phyloP scores from a whole-genome alignment of 768 basidiomycete genomes.

The Kondoa subrosea region DNA sequence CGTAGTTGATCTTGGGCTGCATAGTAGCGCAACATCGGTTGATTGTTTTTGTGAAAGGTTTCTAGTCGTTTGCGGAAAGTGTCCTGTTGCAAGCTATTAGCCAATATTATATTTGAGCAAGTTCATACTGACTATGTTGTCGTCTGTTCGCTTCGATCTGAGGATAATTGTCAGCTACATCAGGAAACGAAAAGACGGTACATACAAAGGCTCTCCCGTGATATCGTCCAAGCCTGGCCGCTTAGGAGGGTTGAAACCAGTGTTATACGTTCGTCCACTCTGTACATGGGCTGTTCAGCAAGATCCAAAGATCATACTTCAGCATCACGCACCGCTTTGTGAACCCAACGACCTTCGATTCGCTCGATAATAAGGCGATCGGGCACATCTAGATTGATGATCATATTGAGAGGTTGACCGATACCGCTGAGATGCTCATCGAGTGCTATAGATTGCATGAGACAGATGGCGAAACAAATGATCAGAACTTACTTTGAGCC shows the following conservation, averaged over 20 bases:
- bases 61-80: background rate
- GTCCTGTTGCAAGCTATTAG: background rate
- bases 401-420: slow-evolving; percentile 41
- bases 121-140: background rate
- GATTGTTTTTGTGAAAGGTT: background rate
- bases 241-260: slow-evolving; percentile 64
- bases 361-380: slow-evolving; percentile 68
- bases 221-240: slow-evolving; percentile 63
- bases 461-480: no score
- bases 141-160: background rate
- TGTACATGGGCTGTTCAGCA: slow-evolving; percentile 52
- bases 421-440: background rate
- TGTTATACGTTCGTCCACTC: slow-evolving; percentile 77
- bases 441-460: background rate
- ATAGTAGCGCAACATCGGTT: background rate
- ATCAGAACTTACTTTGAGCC: background rate
- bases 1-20: background rate
- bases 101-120: background rate
- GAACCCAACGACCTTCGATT: slow-evolving; percentile 42
- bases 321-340: background rate
- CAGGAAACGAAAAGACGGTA: slow-evolving; percentile 5
- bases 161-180: background rate
- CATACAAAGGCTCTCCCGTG: slow-evolving; percentile 7
- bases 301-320: slow-evolving; percentile 28
- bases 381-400: slow-evolving; percentile 75